phyloP scores from a whole-genome alignment of 2,329 filamentous ascomycete genomes.

The Aspergillus candidus region DNA sequence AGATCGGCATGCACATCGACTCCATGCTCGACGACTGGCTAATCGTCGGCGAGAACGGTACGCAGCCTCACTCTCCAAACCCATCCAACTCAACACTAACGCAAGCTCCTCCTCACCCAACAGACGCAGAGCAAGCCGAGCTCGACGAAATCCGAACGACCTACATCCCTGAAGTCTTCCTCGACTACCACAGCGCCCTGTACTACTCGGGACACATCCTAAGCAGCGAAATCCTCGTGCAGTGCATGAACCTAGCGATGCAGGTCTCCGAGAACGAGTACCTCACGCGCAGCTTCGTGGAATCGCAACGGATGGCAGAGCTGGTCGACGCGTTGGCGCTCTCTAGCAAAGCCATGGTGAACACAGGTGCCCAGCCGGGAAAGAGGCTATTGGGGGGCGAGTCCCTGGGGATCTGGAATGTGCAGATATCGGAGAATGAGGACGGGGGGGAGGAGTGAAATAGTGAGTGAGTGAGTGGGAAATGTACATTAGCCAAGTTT shows the following conservation, averaged over 20 bases:
- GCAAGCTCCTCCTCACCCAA: constrained; percentile 12
- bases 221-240: constrained; percentile 68
- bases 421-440: constrained; percentile 24
- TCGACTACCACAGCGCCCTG: constrained; percentile 76
- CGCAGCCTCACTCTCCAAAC: constrained; percentile 16
- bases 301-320: constrained; percentile 64
- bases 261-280: constrained; percentile 67
- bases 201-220: constrained; percentile 71
- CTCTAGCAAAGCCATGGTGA: constrained; percentile 65
- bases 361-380: constrained; percentile 40
- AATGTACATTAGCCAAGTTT: constrained; percentile 1
- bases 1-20: constrained; percentile 52
- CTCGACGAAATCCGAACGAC: constrained; percentile 61
- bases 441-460: constrained; percentile 7
- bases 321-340: constrained; percentile 70
- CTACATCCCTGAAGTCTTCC: constrained; percentile 78
- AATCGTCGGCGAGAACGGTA: constrained; percentile 50
- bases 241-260: constrained; percentile 80
- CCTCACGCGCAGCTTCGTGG: constrained; percentile 58
- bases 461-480: not conserved
- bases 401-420: constrained; percentile 36
- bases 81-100: not conserved
- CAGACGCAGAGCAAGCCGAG: constrained; percentile 54
- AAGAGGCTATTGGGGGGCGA: constrained; percentile 36
- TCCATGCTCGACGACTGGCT: constrained; percentile 62